phyloP scores from a whole-genome alignment of 179 eudicot genomes.

The Heliamphora pulchella region DNA sequence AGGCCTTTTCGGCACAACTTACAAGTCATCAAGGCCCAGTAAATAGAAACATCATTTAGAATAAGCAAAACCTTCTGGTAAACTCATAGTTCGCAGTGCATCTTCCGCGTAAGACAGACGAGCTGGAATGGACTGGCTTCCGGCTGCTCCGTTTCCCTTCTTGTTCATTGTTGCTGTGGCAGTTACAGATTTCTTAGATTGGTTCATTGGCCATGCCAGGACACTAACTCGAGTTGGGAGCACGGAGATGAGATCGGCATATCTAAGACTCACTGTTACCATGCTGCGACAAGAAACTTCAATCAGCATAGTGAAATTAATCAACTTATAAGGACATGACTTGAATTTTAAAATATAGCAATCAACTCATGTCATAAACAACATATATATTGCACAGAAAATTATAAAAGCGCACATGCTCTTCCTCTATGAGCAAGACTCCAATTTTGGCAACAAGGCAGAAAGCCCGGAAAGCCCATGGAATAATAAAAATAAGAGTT shows the following conservation, averaged over 20 bases:
- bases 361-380: not conserved
- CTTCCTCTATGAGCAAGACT: no score
- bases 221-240: constrained; percentile 81
- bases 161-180: constrained; percentile 19
- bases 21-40: not conserved
- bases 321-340: not conserved
- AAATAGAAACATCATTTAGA: not conserved
- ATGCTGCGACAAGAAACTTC: constrained; percentile 41
- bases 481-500: no score
- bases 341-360: not conserved
- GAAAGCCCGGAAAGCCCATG: no score
- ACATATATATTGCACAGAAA: not conserved
- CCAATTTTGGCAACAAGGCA: no score
- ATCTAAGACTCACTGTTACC: constrained; percentile 73
- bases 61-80: constrained; percentile 69
- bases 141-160: constrained; percentile 34
- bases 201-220: constrained; percentile 79
- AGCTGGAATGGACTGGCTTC: constrained; percentile 47
- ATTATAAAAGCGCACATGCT: not conserved
- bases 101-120: constrained; percentile 84
- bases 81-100: constrained; percentile 66
- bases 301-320: not conserved
- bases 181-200: constrained; percentile 29
- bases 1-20: no score
- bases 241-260: constrained; percentile 68